Percentiles rank a stretch among this genome's conserved stretches.
Conservation (phyloP, 495 filamentous ascomycete species). For the Penicillium waksmanii region DNA sequence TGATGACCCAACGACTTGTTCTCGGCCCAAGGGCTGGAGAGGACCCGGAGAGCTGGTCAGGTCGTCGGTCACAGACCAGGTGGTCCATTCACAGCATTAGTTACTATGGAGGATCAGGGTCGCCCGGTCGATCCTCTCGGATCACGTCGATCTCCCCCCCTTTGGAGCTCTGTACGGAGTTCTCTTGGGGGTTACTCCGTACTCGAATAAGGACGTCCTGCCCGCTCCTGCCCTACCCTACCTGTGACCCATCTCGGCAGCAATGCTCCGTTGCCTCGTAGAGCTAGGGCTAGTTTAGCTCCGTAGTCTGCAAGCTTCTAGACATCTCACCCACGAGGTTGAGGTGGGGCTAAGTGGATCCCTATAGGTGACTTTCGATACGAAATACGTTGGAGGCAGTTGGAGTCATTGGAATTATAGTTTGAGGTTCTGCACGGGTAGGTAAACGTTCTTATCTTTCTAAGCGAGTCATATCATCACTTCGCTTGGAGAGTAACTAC, state of each 20-base stretch:
- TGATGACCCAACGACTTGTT: not conserved
- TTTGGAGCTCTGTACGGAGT: not conserved
- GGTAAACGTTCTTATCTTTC: not conserved
- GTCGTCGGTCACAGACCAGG: not conserved
- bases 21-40: not conserved
- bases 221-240: not conserved
- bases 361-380: not conserved
- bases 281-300: not conserved
- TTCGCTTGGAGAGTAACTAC: no score
- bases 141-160: constrained; percentile 14
- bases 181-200: not conserved
- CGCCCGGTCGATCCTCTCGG: constrained; percentile 19
- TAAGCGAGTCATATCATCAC: no score
- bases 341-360: constrained; percentile 4
- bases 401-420: constrained; percentile 13
- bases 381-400: constrained; percentile 20
- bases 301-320: not conserved
- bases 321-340: constrained; percentile 3
- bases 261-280: not conserved
- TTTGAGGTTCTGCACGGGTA: constrained; percentile 12
- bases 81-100: constrained; percentile 4
- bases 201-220: not conserved
- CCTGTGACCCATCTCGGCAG: not conserved
- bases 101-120: constrained; percentile 11
- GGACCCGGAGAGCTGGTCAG: not conserved